Evolutionary conservation across 371 early-diverging fungal species (phyloP).

Genomic region (Thermomucor indicae-seudaticae): DNA sequence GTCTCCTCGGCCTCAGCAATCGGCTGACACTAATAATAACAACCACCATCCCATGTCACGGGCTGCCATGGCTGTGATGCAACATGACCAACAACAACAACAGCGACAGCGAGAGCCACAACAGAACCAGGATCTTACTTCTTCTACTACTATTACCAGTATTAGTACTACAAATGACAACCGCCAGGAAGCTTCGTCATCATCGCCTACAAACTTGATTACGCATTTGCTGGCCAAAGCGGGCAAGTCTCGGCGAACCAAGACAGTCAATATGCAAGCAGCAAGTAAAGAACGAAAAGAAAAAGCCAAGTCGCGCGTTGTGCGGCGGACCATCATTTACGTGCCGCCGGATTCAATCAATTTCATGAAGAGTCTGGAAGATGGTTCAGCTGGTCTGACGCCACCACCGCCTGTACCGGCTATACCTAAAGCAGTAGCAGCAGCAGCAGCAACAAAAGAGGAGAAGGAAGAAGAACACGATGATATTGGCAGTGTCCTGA

Average conservation of each 20-base stretch:
- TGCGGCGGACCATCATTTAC: constrained; percentile 47
- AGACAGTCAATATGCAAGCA: constrained; percentile 14
- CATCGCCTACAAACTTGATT: constrained; percentile 1
- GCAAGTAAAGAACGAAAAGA: not conserved
- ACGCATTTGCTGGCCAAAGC: constrained; percentile 20
- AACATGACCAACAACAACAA: constrained; percentile 9
- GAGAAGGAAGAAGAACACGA: not conserved
- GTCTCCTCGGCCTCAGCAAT: not conserved
- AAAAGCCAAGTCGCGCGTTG: constrained; percentile 19
- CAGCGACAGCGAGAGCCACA: not conserved
- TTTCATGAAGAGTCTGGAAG: constrained; percentile 16
- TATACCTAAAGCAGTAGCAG: not conserved
- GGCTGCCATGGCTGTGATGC: constrained; percentile 20
- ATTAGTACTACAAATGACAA: not conserved
- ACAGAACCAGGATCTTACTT: not conserved
- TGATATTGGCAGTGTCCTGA: not conserved
- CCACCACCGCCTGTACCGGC: not conserved
- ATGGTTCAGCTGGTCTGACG: not conserved
- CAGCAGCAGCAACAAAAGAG: not conserved
- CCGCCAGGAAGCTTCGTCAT: not conserved
- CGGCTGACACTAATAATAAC: not conserved
- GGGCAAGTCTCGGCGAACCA: constrained; percentile 9
- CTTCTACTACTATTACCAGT: not conserved
- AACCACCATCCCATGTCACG: constrained; percentile 8
- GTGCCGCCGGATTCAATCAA: constrained; percentile 38